A percentile compares a stretch with the other conserved stretches of the same genome.
Conservation (phyloP, 1,284 basidiomycete species). For the Apiotrichum montevideense region DNA sequence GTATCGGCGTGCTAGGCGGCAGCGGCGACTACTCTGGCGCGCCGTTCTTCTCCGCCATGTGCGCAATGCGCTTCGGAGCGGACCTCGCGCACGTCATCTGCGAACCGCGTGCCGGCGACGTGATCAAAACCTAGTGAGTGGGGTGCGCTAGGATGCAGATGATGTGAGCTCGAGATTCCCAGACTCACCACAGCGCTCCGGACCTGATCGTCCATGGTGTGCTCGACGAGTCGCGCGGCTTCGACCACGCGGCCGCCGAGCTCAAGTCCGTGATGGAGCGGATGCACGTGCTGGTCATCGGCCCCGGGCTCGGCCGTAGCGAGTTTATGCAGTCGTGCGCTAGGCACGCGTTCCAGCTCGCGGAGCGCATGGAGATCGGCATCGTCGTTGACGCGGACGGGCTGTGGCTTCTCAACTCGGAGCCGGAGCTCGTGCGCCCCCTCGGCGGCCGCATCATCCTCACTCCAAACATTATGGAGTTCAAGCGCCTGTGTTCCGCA, state of each 20-base stretch:
- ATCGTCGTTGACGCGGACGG: slow-evolving; percentile 90
- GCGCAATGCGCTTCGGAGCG: slow-evolving; percentile 77
- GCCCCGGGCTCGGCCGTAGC: slow-evolving; percentile 86
- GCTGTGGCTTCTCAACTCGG: slow-evolving; percentile 46
- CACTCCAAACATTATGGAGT: slow-evolving; percentile 94
- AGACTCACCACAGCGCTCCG: slow-evolving; percentile 42
- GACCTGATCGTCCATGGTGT: slow-evolving; percentile 96
- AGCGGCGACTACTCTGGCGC: slow-evolving; percentile 93
- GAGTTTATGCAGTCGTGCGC: slow-evolving; percentile 76
- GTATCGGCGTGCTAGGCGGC: slow-evolving; percentile 89
- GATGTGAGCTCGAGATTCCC: no score
- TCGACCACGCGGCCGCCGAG: slow-evolving; percentile 43
- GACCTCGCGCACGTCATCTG: slow-evolving; percentile 97
- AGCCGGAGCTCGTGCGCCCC: slow-evolving; percentile 67
- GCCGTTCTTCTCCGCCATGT: slow-evolving; percentile 86
- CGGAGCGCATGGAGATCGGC: slow-evolving; percentile 63
- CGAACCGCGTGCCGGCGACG: slow-evolving; percentile 76
- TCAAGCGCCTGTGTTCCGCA: slow-evolving; percentile 71
- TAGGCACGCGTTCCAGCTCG: slow-evolving; percentile 49
- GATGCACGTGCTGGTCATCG: slow-evolving; percentile 85
- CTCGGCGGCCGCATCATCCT: slow-evolving; percentile 50
- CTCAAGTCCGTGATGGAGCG: slow-evolving; percentile 68
- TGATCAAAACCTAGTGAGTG: slow-evolving; percentile 80
- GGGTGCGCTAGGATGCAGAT: background rate
- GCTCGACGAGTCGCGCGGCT: slow-evolving; percentile 48